Evolutionary conservation across 495 filamentous ascomycete species (phyloP), one percentile per base, ranked within the genome.

Genomic region (Penicillium canescens): DNA sequence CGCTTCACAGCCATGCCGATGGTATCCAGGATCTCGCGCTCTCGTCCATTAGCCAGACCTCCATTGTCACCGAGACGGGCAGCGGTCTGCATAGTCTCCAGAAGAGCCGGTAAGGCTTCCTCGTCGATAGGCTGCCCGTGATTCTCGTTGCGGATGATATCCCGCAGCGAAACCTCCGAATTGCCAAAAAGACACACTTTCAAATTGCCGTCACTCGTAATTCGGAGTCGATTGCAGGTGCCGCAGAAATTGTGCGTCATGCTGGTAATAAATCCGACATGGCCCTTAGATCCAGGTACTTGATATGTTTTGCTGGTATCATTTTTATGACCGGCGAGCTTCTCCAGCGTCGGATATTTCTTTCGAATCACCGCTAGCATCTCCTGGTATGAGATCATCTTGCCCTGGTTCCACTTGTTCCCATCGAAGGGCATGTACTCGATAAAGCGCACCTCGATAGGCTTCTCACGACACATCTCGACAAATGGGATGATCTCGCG

Each of bases 191-290:
- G 75, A 67, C 94, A 98, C 10, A 98, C 94, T 68, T 98, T 98
- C 42, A 98, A 74, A 68, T 96, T 98, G 2, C 95, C 94, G 62
- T 98, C 95, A 46, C 87, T 86, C 2, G 94, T 98, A 55, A 98
- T 93, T 2, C 94, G 86, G 31, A 98, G 79, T 11, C 94, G 81
- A 63, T 98, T 98, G 72, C 95, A 98, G 2, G 85, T 90, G 9
- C 92, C 93, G 63, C 94, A 98, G 66, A 98, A 98, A 68, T 98
- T 96, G 64, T 97, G 89, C 44, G 95, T 98, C 94, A 98, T 98
- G 75, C 91, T 96, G 2, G 94, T 97, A 58, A 98, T 96, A 62
- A 98, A 98, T 9, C 94, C 95, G 42, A 98, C 75, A 26, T 79
- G 86, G 14, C 94, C 94, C 33, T 74, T 71, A 63, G 95, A 97